Evolutionary conservation across 768 basidiomycete genomes (phyloP).

Genomic region (Boletellus emodensis): DNA sequence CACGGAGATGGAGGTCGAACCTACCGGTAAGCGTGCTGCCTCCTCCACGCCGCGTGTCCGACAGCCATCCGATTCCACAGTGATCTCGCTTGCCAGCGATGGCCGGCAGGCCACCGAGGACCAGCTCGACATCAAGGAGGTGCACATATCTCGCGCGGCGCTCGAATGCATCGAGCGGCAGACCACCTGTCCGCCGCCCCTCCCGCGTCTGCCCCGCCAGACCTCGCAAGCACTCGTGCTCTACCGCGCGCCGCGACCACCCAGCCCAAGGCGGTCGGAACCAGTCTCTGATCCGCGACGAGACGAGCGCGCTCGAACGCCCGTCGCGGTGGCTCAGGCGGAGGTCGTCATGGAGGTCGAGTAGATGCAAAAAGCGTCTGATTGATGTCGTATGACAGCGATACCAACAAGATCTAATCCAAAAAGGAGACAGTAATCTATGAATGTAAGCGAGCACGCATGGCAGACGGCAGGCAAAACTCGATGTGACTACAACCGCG

Average conservation of each 20-base stretch:
- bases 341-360: conserved; percentile 58
- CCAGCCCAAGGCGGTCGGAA: conserved; percentile 9
- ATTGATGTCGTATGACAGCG: conserved; percentile 11
- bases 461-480: too few species aligned
- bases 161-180: conserved; percentile 43
- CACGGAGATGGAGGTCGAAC: conserved; percentile 65
- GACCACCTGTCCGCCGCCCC: conserved; percentile 12
- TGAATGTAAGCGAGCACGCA: conserved; percentile 5
- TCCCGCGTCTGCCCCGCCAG: conserved; percentile 17
- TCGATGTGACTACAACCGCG: too few species aligned
- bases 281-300: background rate
- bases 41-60: too few species aligned
- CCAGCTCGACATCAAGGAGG: conserved; percentile 18
- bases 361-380: conserved; percentile 5
- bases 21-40: conserved; percentile 46
- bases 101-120: conserved; percentile 26
- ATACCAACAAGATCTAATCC: conserved; percentile 25
- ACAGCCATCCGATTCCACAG: background rate
- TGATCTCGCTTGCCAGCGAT: conserved; percentile 2
- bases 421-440: conserved; percentile 25
- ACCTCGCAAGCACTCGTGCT: conserved; percentile 49
- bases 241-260: conserved; percentile 40
- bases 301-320: background rate
- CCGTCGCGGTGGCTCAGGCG: background rate
- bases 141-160: conserved; percentile 43